Base-by-base conservation (phyloP, 2,329 filamentous ascomycete species). In the Stagonosporopsis tanaceti region DNA sequence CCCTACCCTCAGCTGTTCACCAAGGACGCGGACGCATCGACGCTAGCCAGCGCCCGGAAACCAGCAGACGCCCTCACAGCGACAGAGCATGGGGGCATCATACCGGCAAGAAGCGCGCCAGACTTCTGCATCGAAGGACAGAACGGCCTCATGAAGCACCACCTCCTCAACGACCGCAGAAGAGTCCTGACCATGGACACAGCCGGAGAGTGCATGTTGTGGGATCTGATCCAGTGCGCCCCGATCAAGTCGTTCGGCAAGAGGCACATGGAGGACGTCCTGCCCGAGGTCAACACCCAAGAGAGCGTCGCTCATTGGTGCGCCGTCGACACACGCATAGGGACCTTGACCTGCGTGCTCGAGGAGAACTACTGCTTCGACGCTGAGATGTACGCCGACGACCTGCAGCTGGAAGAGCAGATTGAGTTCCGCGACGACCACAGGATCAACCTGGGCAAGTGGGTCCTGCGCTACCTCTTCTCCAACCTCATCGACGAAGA, bases 281-380 rank as follows among this genome's bases (percentile, higher is more conserved):
- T 93, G 57, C 87, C 88, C 0, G 85, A 93, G 69, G 86, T 97
- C 53, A 97, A 97, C 71, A 97, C 92, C 0, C 84, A 86, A 14
- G 93, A 97, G 73, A 93, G 89, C 30, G 92, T 98, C 37, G 90
- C 94, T 4, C 94, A 96, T 51, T 99, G 95, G 95, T 99, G 95
- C 73, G 92, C 92, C 1, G 90, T 98, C 50, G 93, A 99, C 71
- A 93, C 94, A 20, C 89, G 94, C 66, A 98, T 94, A 4, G 95
- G 95, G 34, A 92, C 91, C 61, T 81, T 99, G 53, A 94, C 93
- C 2, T 94, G 97, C 3, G 89, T 96, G 17, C 78, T 99, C 17
- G 95, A 99, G 72, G 92, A 93, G 38, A 96, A 95, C 70, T 96
- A 96, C 66, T 97, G 93, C 74, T 99, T 99, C 67, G 95, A 99